Evolutionary conservation across 495 filamentous ascomycete genomes (phyloP), one percentile per base, ranked within the genome.

Genomic region (Darksidea phi): DNA sequence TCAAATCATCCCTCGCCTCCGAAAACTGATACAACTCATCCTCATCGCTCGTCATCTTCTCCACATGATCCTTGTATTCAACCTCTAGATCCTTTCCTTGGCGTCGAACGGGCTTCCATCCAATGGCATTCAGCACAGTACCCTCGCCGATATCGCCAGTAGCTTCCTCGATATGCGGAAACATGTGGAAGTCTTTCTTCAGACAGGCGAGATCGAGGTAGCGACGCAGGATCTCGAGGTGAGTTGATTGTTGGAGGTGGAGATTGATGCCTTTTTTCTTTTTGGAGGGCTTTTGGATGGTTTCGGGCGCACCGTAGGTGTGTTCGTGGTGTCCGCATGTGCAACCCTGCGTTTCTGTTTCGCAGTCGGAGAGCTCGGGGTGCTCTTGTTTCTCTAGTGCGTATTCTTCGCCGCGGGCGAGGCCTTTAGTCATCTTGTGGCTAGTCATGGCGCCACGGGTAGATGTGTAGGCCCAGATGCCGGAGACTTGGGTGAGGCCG

Each of bases 1-100:
- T 70, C 45, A 76, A 46, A 62, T 76, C 74, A 11, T 73, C 71
- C 63, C 70, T 71, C 15, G 72, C 74, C 63, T 75, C 74, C 20
- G 50, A 56, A 26, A 64, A 60, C 61, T 77, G 74, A 69, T 71
- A 75, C 57, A 69, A 53, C 64, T 76, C 74, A 47, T 77, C 74
- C 54, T 62, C 46, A 46, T 62, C 59, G 10, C 47, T 18, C 25
- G 58, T 67, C 47, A 67, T 36, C 32, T 28, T 48, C 59, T 67
- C 58, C 0, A 59, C 24, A 23, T 24, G 15, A 12, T 42, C 54
- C 32, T 59, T 58, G 15, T 47, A 48, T 15, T 67, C 58, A 38
- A 67, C 41, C 48, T 76, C 74, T 61, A 72, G 71, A 50, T 76
- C 73, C 61, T 59, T 55, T 24, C 57, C 61, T 20, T 8, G 34